Evolutionary conservation across 1,284 basidiomycete species (phyloP).

Genomic region (Microbotryum scabiosae): DNA sequence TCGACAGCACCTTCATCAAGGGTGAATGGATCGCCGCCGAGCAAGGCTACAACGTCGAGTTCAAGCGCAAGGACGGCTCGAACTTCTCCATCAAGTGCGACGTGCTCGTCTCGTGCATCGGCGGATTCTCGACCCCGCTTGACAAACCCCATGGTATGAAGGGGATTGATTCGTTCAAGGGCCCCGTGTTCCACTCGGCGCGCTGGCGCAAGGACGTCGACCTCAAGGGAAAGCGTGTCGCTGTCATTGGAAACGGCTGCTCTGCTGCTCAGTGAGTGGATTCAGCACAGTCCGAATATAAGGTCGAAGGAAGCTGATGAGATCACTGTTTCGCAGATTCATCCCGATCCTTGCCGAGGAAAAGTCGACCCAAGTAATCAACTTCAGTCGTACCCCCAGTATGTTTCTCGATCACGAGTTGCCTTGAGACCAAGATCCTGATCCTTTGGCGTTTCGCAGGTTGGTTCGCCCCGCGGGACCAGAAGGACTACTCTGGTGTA

Average conservation of each 20-base stretch:
- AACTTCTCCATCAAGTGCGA: constrained; percentile 14
- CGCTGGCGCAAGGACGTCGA: constrained; percentile 39
- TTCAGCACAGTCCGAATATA: too few species aligned
- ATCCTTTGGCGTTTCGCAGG: constrained; percentile 19
- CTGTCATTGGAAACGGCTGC: constrained; percentile 36
- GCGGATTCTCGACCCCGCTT: constrained; percentile 20
- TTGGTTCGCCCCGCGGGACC: constrained; percentile 15
- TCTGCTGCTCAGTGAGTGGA: constrained; percentile 34
- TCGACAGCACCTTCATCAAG: constrained; percentile 16
- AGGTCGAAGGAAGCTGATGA: too few species aligned
- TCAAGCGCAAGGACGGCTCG: constrained; percentile 3
- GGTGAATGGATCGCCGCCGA: constrained; percentile 13
- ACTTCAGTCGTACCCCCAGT: constrained; percentile 25
- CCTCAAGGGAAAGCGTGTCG: constrained; percentile 37
- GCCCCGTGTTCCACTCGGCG: constrained; percentile 37
- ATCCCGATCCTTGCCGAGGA: constrained; percentile 19
- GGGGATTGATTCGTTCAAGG: constrained; percentile 32
- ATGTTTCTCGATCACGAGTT: neutral
- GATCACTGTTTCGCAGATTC: constrained; percentile 28
- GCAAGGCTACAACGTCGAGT: constrained; percentile 8
- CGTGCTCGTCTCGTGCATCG: constrained; percentile 20
- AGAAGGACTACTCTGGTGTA: neutral
- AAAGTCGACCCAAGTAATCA: constrained; percentile 12
- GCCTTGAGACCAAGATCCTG: constrained; percentile 1
- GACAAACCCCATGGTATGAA: constrained; percentile 15